Base-by-base conservation (phyloP, 345 rosid species). In the Boechera divaricarpa region DNA sequence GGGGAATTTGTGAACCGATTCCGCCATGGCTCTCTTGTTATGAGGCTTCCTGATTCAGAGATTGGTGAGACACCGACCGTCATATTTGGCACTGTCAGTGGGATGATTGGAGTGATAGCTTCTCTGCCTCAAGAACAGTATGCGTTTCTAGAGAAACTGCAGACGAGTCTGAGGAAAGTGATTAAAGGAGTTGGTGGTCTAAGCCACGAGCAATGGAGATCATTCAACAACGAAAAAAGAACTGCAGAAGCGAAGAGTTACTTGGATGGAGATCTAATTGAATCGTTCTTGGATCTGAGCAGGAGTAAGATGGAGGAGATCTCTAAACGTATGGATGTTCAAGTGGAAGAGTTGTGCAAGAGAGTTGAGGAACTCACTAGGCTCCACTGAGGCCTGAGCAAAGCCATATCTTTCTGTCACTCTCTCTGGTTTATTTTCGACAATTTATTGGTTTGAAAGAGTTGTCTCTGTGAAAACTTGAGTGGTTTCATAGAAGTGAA, bases 171-270 rank as follows among this genome's bases (percentile, higher is more conserved):
- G 79, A 88, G 91, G 74, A 91, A 86, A 83, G 93, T 91, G 79
- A 92, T 92, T 18, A 91, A 92, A 74, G 99, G 99, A 8, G 94
- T 95, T 1, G 98, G 99, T n/a, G 97, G 97, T 28, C 79, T 92
- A 71, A 91, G 86, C 83, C 97, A 95, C 7, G 97, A 95, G 77
- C 96, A 95, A 35, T 95, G 98, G 97, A 85, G 99, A 67, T 95
- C 92, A 21, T 95, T 92, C 82, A 88, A 84, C 83, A 91, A 87
- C 7, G 96, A 95, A 80, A 95, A 91, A 84, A 91, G 80, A 88
- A 92, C 87, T 0, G 87, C 70, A 5, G 97, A 95, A 45, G 98
- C 99, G 4, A 90, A 72, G 48, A 87, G 83, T 77, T 92, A 87
- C 83, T 73, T 95, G 73, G 98, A 95, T 12, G 98, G 98, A 31